Evolutionary conservation across 225 moss, liverwort and hornwort genomes (phyloP).

Genomic region (Antitrichia curtipendula): DNA sequence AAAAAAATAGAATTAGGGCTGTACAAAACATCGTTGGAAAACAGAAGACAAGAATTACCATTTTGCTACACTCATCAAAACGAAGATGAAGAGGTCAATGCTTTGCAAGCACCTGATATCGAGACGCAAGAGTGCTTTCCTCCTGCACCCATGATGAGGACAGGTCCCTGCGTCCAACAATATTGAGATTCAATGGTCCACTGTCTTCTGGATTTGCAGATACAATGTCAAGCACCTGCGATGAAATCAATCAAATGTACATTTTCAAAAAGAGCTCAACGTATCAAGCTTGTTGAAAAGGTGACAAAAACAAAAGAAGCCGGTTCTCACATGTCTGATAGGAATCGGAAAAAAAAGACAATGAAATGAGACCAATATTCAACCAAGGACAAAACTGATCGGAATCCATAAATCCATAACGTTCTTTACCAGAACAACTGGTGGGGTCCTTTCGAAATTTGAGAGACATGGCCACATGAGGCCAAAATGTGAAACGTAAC

Average conservation of each 20-base stretch:
- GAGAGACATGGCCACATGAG: not conserved
- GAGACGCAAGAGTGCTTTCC: constrained; percentile 7
- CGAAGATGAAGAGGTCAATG: not conserved
- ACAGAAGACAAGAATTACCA: not conserved
- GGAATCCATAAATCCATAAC: not conserved
- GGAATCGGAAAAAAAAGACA: not conserved
- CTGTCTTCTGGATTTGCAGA: constrained; percentile 31
- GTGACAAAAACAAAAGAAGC: not conserved
- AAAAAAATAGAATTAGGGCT: not conserved
- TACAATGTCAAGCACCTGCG: constrained; percentile 46
- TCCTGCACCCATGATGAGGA: constrained; percentile 56
- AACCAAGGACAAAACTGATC: not conserved
- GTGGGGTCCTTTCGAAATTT: not conserved
- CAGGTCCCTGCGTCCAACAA: constrained; percentile 39
- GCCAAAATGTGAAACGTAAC: not conserved
- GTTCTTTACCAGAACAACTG: not conserved
- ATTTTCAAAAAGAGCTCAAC: not conserved
- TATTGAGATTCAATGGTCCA: constrained; percentile 45
- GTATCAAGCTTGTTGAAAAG: not conserved
- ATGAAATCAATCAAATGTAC: not conserved
- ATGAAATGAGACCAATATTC: not conserved
- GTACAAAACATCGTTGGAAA: not conserved
- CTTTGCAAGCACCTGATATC: constrained; percentile 16
- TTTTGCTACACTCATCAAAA: not conserved
- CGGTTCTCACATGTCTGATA: not conserved